Conservation (phyloP, 2,329 filamentous ascomycete genomes). For the Byssochlamys sp. region DNA sequence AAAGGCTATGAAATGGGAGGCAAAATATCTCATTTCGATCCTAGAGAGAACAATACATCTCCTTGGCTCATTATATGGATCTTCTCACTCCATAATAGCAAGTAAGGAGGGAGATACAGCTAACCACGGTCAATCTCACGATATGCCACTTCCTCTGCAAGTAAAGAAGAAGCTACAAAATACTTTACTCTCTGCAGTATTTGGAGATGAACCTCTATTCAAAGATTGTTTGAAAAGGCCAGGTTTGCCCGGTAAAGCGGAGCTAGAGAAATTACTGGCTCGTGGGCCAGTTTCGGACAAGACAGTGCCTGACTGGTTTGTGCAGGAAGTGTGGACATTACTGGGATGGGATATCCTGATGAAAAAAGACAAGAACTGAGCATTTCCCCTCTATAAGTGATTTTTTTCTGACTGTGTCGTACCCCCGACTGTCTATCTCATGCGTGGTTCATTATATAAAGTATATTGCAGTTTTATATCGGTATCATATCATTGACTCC, state of each 20-base stretch:
- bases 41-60: conserved; percentile 21
- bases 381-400: not conserved
- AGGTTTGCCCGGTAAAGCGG: conserved; percentile 10
- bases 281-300: conserved; percentile 14
- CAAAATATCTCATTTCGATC: conserved; percentile 26
- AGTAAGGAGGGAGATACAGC: not conserved
- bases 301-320: conserved; percentile 45
- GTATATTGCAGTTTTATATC: not conserved
- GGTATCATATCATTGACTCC: not conserved
- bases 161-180: conserved; percentile 27
- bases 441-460: not conserved
- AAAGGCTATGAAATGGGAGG: conserved; percentile 22
- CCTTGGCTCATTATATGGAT: conserved; percentile 10
- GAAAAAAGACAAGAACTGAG: not conserved
- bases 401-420: not conserved
- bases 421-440: not conserved
- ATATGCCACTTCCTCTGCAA: conserved; percentile 10
- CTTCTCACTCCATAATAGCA: not conserved
- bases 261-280: conserved; percentile 7
- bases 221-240: conserved; percentile 17
- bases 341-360: conserved; percentile 46
- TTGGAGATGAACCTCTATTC: conserved; percentile 27
- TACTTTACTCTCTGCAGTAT: conserved; percentile 34
- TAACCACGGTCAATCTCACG: not conserved
- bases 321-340: conserved; percentile 47